Percentiles rank a stretch among this genome's conserved stretches.
These are phyloP conservation scores for Aspergillus homomorphus DNA, from an alignment of 495 filamentous ascomycete genomes.

Conservation along the genomic window DNA sequence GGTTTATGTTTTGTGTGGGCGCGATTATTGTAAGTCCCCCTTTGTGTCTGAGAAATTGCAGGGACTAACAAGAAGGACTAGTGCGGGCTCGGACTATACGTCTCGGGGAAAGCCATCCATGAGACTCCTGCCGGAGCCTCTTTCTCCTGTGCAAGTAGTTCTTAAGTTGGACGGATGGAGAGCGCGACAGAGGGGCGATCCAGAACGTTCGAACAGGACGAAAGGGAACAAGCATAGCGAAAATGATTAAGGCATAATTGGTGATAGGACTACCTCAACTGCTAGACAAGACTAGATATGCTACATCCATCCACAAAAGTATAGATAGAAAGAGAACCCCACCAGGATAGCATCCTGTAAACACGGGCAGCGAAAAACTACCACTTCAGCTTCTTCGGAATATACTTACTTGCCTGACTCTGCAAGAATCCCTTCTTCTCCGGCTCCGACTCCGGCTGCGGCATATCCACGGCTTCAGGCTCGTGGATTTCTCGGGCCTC, in stretches of 20 bases:
- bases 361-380: not conserved
- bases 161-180: not conserved
- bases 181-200: too few relatives aligned
- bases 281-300: too few relatives aligned
- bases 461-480: not conserved
- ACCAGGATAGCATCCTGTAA: not conserved
- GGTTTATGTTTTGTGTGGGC: slow-evolving; percentile 29
- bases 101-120: slow-evolving; percentile 30
- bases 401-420: not conserved
- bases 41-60: not conserved
- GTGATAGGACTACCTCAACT: too few relatives aligned
- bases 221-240: too few relatives aligned
- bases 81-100: slow-evolving; percentile 32
- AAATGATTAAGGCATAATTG: too few relatives aligned
- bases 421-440: not conserved
- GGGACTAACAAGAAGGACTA: not conserved
- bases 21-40: slow-evolving; percentile 23
- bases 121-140: slow-evolving; percentile 14
- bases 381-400: not conserved
- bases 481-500: not conserved
- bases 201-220: too few relatives aligned
- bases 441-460: not conserved
- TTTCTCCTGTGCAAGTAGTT: slow-evolving; percentile 28
- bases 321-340: not conserved
- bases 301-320: not conserved